Base-by-base conservation (phyloP, 2,329 filamentous ascomycete species). In the Fusarium marasasianum region DNA sequence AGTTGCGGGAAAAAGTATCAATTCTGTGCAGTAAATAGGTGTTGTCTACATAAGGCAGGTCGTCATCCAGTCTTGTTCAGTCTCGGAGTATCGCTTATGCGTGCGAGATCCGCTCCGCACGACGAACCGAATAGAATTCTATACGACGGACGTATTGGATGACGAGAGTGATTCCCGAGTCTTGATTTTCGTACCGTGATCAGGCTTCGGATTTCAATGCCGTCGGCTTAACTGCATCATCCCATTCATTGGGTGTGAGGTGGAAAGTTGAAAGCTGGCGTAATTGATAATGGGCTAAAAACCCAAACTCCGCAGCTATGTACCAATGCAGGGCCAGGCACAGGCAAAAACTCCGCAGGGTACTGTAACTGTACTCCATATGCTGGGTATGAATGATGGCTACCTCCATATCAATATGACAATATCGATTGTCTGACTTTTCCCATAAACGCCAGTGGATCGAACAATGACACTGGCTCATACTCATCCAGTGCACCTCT, bases 401-500 rank as follows among this genome's bases (percentile, higher is more conserved):
- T 48, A n/a, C 35, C 37, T 48, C 26, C 45, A 22, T 51, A 35
- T 24, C 48, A 51, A 51, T 35, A 35, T 51, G 12, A 33, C 31
- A 44, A 40, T 40, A 33, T 26, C 41, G 20, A 37, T 24, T 58
- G 20, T 29, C 33, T 26, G 33, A 18, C 53, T 20, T n/a, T 57
- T 38, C 38, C 35, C 43, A 59, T 18, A 41, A 59, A 35, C 26
- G 47, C 14, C 29, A 18, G 38, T 24, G 14, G 29, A 12, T 59
- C 15, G 44, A 18, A 11, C 29, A 38, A 29, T 18, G 11, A 24
- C n/a, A n/a, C 20, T 31, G 40, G 43, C 7, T 22, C 24, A 26
- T 24, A 33, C 41, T 86, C 79, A 92, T 14, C 89, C 87, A 3
- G 92, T 93, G 77, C 91, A 94, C 72, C 93, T 87, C 80, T 94